Base-by-base conservation (phyloP, 2,329 filamentous ascomycete species). In the Fusarium sp. region DNA sequence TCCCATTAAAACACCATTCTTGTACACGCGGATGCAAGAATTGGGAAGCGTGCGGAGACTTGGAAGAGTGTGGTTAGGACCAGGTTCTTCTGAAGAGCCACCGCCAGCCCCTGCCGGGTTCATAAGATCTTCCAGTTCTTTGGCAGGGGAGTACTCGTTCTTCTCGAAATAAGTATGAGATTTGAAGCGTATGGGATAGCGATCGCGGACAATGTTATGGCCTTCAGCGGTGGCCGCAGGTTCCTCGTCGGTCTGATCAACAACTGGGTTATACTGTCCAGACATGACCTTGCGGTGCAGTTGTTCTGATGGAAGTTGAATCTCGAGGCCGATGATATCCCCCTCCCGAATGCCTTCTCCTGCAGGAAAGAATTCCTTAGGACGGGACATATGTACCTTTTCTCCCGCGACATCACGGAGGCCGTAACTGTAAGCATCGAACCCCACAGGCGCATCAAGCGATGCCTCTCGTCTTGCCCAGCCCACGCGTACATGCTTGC, bases 171-270 rank as follows among this genome's bases (percentile, higher is more conserved):
- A 98, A 60, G 95, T 93, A 81, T 97, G 94, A 47, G 93, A 91
- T 82, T 98, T 98, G 86, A 97, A 97, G 15, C 95, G 91, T 75
- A 98, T 97, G 2, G 96, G 95, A 50, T 98, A 94, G 55, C 96
- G 93, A 82, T 99, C 97, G 71, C 97, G 94, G 68, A 99, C 94
- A 71, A 98, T 93, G 81, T 98, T 96, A 22, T 90, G 84, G 0
- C 89, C 89, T 69, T 89, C 87, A n/a, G 88, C 87, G 2, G 88
- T 86, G 6, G 85, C 81, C 24, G 85, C 82, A 15, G 85, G 83
- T 9, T 89, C 86, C 50, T 91, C 90, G 73, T 91, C 89, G 45
- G 87, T 83, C 2, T 89, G 80, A 78, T 98, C 95, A 2, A 95
- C 90, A 6, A 93, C 91, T 3, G 94, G 94, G 79, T 98, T 97